Conservation (phyloP, 805 yeast species). For the Candida patagonica region DNA sequence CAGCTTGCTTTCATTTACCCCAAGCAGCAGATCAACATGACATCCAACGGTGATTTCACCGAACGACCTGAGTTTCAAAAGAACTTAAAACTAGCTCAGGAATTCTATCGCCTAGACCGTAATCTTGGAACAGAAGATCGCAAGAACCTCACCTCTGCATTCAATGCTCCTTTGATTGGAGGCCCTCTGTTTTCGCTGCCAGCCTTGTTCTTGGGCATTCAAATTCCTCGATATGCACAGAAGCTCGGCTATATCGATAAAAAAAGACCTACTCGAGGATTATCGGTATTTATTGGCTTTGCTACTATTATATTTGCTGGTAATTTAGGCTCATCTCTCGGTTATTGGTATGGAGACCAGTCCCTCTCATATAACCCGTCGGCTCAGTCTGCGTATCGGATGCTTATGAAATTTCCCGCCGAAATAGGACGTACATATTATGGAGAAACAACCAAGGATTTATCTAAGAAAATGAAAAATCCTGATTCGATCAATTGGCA, state of each 20-base stretch:
- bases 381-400: constrained; percentile 7
- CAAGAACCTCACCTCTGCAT: constrained; percentile 6
- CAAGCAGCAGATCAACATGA: too few species aligned
- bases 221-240: constrained; percentile 9
- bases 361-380: constrained; percentile 5
- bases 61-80: constrained; percentile 6
- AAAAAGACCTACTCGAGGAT: constrained; percentile 8
- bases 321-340: constrained; percentile 7
- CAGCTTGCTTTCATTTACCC: too few species aligned
- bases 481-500: constrained; percentile 17
- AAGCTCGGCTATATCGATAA: constrained; percentile 8
- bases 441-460: constrained; percentile 11
- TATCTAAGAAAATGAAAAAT: constrained; percentile 13
- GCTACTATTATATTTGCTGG: constrained; percentile 13
- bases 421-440: constrained; percentile 17
- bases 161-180: constrained; percentile 8
- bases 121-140: constrained; percentile 10
- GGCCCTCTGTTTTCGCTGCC: constrained; percentile 13
- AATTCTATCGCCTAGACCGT: constrained; percentile 12
- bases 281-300: constrained; percentile 12
- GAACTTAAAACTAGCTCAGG: constrained; percentile 6
- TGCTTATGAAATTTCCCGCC: constrained; percentile 14
- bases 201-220: constrained; percentile 11
- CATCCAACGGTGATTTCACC: neutral
- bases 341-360: constrained; percentile 6